Evolutionary conservation across 2,329 filamentous ascomycete genomes (phyloP).

Genomic region (Colletotrichum karsti): DNA sequence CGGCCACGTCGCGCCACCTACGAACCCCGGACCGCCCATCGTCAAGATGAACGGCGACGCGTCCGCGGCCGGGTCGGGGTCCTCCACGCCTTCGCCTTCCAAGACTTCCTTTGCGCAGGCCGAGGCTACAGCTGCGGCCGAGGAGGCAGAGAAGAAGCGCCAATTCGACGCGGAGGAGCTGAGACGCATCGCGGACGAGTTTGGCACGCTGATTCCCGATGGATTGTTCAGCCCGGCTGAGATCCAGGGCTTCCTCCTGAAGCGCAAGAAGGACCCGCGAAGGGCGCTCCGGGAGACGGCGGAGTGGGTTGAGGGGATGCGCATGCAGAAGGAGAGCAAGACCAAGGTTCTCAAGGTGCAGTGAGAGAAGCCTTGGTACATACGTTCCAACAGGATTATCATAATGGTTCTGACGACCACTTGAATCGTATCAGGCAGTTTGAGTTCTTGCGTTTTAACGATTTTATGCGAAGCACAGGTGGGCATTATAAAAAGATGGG

Average conservation of each 20-base stretch:
- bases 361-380: constrained; percentile 34
- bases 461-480: too few species aligned
- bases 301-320: constrained; percentile 60
- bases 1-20: constrained; percentile 12
- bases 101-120: not conserved
- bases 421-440: too few species aligned
- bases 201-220: constrained; percentile 62
- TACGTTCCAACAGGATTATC: too few species aligned
- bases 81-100: not conserved
- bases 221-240: constrained; percentile 65
- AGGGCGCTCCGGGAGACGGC: constrained; percentile 62
- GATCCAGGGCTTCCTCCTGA: constrained; percentile 72
- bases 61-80: not conserved
- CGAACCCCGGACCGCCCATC: constrained; percentile 5
- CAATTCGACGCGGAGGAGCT: constrained; percentile 46
- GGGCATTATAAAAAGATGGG: too few species aligned
- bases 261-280: constrained; percentile 66
- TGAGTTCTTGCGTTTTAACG: too few species aligned
- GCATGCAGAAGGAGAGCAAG: constrained; percentile 58
- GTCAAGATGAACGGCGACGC: constrained; percentile 13
- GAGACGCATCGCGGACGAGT: constrained; percentile 52
- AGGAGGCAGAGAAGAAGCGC: constrained; percentile 23
- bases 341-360: constrained; percentile 59
- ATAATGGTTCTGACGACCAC: too few species aligned
- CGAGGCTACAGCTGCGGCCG: not conserved